Base-by-base conservation (phyloP, 768 basidiomycete genomes). In the Russula vinacea region DNA sequence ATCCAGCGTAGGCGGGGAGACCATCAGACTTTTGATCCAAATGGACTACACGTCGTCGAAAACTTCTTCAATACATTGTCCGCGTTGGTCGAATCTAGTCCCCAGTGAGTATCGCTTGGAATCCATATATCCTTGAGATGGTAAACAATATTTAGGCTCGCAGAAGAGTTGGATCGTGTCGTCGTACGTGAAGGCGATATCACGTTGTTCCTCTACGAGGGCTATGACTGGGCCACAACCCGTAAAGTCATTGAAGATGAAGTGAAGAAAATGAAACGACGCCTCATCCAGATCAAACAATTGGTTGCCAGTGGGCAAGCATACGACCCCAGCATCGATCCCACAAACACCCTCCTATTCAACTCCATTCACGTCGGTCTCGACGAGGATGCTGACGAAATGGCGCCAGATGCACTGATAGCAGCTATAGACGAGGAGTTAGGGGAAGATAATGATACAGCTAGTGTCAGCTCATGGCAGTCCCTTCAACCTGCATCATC, bases 291-390 rank as follows among this genome's bases (percentile, higher is more conserved):
- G 75, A 96, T 99, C 69, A 82, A 89, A 37, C 96, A 98, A 74
- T 81, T 99, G 3, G 84, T 98, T 16, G 93, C 95, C 5, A 87
- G 80, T 44, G 97, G 97, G 11, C 96, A 98, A 71, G 82, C 82
- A 1, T 87, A 92, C 42, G 92, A 96, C 65, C 83, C 88, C 19
- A 83, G 79, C 58, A 78, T 86, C 17, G 91, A 92, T 69, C 77
- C 80, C 33, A 88, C 89, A 7, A 86, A 87, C 68, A 77, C 90
- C 2, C 79, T 90, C 6, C 81, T 98, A 24, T 97, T 95, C 80
- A 97, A 98, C 72, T 98, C 95, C 0, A 84, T 97, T 42, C 91
- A 94, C 70, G 88, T 98, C 61, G 95, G 96, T 33, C 78, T 98
- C n/a, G 86, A 90, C 35, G 84, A 88, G 67, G 87, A 91, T 59